phyloP scores from a whole-genome alignment of 2,329 filamentous ascomycete species.

The Sporothrix dimorphospora region DNA sequence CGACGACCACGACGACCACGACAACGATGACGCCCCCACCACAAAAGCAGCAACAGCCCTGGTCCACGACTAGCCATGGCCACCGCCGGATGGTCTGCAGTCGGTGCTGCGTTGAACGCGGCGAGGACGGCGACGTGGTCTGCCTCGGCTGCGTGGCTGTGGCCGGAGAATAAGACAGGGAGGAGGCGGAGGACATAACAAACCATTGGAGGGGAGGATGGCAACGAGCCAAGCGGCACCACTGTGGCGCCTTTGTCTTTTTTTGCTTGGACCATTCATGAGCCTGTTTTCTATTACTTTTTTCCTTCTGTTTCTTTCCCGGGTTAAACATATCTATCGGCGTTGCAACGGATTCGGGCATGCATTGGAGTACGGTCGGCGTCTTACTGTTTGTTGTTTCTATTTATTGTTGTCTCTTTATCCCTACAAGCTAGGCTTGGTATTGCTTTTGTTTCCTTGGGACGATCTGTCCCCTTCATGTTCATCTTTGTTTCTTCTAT shows the following conservation, averaged over 20 bases:
- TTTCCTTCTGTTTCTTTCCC: not conserved
- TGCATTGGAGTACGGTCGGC: not conserved
- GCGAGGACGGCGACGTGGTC: conserved; percentile 65
- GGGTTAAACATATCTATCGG: not conserved
- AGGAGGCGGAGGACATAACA: not conserved
- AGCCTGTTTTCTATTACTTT: not conserved
- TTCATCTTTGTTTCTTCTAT: not conserved
- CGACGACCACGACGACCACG: conserved; percentile 9
- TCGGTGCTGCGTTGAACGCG: conserved; percentile 68
- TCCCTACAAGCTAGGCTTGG: not conserved
- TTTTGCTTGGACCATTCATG: not conserved
- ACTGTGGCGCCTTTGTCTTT: not conserved
- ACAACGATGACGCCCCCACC: no score
- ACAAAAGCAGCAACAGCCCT: conserved; percentile 35
- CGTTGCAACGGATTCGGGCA: not conserved
- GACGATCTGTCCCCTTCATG: not conserved
- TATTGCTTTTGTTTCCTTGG: not conserved
- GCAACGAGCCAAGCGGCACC: not conserved
- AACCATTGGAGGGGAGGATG: not conserved
- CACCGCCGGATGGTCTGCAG: conserved; percentile 65
- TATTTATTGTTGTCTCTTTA: not conserved
- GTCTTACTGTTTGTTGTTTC: not conserved
- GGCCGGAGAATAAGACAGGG: not conserved
- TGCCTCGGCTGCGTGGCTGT: conserved; percentile 63
- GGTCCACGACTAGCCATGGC: conserved; percentile 44